Evolutionary conservation across 768 basidiomycete genomes (phyloP), one percentile per base, ranked within the genome.

Genomic region (Psilocybe cyanescens): DNA sequence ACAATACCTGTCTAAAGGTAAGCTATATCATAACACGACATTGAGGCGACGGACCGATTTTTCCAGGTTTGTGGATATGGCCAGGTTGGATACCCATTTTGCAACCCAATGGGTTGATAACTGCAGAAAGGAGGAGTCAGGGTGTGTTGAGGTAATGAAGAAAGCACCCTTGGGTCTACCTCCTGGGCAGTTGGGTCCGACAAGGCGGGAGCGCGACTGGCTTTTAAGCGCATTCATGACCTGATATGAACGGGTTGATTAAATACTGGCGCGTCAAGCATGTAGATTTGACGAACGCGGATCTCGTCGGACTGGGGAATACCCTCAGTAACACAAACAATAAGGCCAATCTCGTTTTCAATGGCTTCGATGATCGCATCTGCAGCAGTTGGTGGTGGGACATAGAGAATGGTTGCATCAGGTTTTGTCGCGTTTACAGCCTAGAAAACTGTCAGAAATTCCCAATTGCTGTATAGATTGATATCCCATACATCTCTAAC

Each of bases 41-140:
- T 19, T 9, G 11, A 24, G 30, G 39, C 12, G 3, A 72, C 84
- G 35, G 68, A 92, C 96, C 97, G 68, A 99, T 97, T 68, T 92
- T 94, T 57, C 97, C 97, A 58, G 97, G 95, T 67, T 76, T 94
- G 81, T 99, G 97, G 69, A 99, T 98, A 73, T 97, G 95, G 29
- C 95, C 97, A 11, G 97, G 97, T 71, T 94, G 92, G 71, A 99
- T 99, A 61, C 97, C 97, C 88, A 99, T 98, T 83, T 99, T 99
- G 83, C 97, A 99, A 19, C 97, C 97, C 44, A 91, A 82, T 16
- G 97, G 96, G 71, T 97, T 96, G 72, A 99, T 98, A 70, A 99
- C 89, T 83, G 61, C 39, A 59, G 12, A 35, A n/a, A 56, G 17
- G 24, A 24, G 59, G 6, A 47, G 24, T 31, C 44, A 51, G 31